Evolutionary conservation across 1,284 basidiomycete genomes (phyloP), one percentile per base, ranked within the genome.

Genomic region (Takashimella koratensis): DNA sequence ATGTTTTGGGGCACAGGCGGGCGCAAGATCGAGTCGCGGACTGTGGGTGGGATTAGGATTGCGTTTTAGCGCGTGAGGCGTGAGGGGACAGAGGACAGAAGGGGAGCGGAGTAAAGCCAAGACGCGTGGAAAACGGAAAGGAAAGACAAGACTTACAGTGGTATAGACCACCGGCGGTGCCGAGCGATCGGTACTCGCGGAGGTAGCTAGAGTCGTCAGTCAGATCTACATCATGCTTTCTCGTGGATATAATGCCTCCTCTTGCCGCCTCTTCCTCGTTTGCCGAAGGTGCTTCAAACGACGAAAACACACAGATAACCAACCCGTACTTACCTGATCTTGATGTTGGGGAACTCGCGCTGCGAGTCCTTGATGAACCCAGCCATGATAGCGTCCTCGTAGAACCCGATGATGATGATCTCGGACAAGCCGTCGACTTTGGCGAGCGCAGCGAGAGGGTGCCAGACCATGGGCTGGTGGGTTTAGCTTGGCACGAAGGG

Each of bases 381-480:
- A 21, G 66, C 67, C 65, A 81, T 74, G 42, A 79, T 69, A 3
- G 70, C 62, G 60, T 81, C 79, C 51, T 79, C 78, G 68, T 79
- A 81, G 65, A 80, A 80, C 2, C 79, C 79, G 54, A 80, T 77
- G 53, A 81, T 74, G 63, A 79, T 63, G 30, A 80, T 70, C 50
- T 81, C 79, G 25, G 68, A 74, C 21, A 80, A 67, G 2, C 76
- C 77, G 5, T 73, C 68, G 11, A 80, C 74, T 51, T 76, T 71
- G 20, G 77, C 76, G 24, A 79, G 74, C 12, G 79, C 78, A 22
- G 75, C 68, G 36, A 80, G 71, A 12, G 77, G 77, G 65, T 81
- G 79, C 78, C 78, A 81, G 58, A 79, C 76, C 74, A 80, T 78
- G 10, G 78, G 70, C 64, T 78, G 54, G 24, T n/a, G n/a, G n/a